These are phyloP conservation scores for Rhizopogon vulgaris DNA, from an alignment of 768 basidiomycete genomes.

Conservation along the genomic window DNA sequence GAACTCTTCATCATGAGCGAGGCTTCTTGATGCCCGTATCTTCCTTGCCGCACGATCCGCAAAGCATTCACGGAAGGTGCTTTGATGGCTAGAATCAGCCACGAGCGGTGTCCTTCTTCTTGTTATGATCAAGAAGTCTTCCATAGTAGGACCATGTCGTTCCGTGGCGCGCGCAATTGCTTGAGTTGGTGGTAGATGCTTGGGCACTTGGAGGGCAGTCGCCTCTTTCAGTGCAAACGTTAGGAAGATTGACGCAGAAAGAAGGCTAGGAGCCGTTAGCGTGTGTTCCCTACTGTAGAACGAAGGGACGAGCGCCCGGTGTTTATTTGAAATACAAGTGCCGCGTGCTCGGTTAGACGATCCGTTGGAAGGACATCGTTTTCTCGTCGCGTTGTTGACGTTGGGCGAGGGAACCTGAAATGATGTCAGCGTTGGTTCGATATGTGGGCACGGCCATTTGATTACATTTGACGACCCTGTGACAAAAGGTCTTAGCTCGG, in stretches of 20 bases:
- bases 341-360: slow-evolving; percentile 14
- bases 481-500: slow-evolving; percentile 36
- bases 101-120: slow-evolving; percentile 42
- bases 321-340: background rate
- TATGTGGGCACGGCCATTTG: slow-evolving; percentile 9
- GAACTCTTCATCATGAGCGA: slow-evolving; percentile 32
- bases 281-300: slow-evolving; percentile 16
- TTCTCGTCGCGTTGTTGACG: slow-evolving; percentile 20
- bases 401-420: slow-evolving; percentile 17
- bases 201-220: slow-evolving; percentile 36
- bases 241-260: slow-evolving; percentile 44
- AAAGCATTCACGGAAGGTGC: slow-evolving; percentile 21
- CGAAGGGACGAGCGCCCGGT: slow-evolving; percentile 1
- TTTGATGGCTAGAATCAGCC: slow-evolving; percentile 33
- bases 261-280: slow-evolving; percentile 30
- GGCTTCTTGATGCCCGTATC: slow-evolving; percentile 28
- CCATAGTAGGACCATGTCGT: slow-evolving; percentile 46
- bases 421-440: slow-evolving; percentile 12
- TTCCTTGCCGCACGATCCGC: slow-evolving; percentile 25
- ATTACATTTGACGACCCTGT: slow-evolving; percentile 20
- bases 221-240: slow-evolving; percentile 48
- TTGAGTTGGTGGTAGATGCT: slow-evolving; percentile 46
- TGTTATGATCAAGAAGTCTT: slow-evolving; percentile 42
- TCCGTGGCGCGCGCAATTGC: slow-evolving; percentile 37
- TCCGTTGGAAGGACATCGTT: slow-evolving; percentile 12